Evolutionary conservation across 2,329 filamentous ascomycete species (phyloP).

Genomic region (Didymella glomerata): DNA sequence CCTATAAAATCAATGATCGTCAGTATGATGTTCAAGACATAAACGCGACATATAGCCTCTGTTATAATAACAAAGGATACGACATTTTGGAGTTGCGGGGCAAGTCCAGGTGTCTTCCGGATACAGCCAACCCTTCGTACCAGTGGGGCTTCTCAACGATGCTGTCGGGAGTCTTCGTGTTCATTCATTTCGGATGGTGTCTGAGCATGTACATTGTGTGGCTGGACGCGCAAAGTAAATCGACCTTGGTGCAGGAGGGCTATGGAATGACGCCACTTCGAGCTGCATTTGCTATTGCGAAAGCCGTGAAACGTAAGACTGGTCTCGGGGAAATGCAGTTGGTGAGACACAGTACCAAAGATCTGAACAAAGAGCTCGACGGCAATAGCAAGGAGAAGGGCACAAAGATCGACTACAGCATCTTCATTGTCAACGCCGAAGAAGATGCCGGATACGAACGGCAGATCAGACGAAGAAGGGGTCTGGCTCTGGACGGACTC

Average conservation of each 20-base stretch:
- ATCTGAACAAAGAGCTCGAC: conserved; percentile 34
- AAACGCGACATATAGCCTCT: conserved; percentile 13
- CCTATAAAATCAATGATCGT: conserved; percentile 23
- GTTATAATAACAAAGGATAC: conserved; percentile 33
- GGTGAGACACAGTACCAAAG: conserved; percentile 26
- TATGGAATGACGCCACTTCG: conserved; percentile 46
- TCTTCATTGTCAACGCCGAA: conserved; percentile 23
- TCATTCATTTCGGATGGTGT: conserved; percentile 45
- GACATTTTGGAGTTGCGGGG: conserved; percentile 6
- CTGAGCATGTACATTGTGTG: conserved; percentile 48
- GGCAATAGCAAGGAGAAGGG: conserved; percentile 22
- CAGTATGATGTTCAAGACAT: conserved; percentile 27
- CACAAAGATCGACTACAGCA: conserved; percentile 25
- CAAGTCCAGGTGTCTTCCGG: conserved; percentile 38
- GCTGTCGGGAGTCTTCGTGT: conserved; percentile 42
- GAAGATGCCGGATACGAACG: neutral
- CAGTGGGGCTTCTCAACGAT: conserved; percentile 52
- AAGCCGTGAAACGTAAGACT: conserved; percentile 34
- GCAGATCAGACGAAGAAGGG: conserved; percentile 1
- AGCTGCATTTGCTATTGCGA: conserved; percentile 40
- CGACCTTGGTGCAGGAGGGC: conserved; percentile 36
- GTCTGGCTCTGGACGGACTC: conserved; percentile 4
- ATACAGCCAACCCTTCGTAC: conserved; percentile 39
- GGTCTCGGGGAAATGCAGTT: conserved; percentile 32
- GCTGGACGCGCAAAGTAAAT: conserved; percentile 45